These are phyloP conservation scores for Butyriboletus appendiculatus DNA, from an alignment of 1,284 basidiomycete species.

Conservation along the genomic window DNA sequence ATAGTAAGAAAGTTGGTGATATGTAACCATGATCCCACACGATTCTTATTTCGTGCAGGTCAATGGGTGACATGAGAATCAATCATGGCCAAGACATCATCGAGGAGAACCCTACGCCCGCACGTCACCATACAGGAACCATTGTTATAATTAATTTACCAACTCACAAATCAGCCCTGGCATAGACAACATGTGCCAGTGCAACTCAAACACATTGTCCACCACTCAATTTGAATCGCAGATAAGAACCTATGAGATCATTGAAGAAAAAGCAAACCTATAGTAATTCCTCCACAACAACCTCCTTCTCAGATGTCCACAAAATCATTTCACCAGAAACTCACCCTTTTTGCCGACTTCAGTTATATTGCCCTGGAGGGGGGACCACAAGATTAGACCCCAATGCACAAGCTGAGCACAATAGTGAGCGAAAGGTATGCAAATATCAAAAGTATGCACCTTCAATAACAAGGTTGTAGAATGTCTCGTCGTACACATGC, in stretches of 20 bases:
- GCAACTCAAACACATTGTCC: no score
- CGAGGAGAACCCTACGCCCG: conserved; percentile 27
- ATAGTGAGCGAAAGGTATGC: background rate
- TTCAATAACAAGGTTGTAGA: conserved; percentile 75
- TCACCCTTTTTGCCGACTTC: conserved; percentile 64
- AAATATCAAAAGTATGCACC: conserved; percentile 40
- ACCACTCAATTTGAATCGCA: no score
- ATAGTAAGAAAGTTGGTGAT: no score
- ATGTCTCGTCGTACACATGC: conserved; percentile 80
- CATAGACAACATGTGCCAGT: no score
- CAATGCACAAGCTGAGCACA: conserved; percentile 78
- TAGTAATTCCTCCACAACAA: conserved; percentile 29
- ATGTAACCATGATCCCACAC: no score
- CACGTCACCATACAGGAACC: background rate
- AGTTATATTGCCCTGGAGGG: conserved; percentile 68
- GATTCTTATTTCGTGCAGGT: no score
- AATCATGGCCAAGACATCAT: conserved; percentile 52
- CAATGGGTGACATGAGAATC: conserved; percentile 74
- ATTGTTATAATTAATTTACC: no score
- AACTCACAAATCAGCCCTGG: no score
- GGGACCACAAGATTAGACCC: conserved; percentile 81
- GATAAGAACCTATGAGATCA: background rate
- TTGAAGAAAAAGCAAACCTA: conserved; percentile 8
- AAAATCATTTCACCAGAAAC: background rate
- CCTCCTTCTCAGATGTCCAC: conserved; percentile 39